Evolutionary conservation across 441 rosid species (phyloP).

Genomic region (Pelargonium myrrhifolium): DNA sequence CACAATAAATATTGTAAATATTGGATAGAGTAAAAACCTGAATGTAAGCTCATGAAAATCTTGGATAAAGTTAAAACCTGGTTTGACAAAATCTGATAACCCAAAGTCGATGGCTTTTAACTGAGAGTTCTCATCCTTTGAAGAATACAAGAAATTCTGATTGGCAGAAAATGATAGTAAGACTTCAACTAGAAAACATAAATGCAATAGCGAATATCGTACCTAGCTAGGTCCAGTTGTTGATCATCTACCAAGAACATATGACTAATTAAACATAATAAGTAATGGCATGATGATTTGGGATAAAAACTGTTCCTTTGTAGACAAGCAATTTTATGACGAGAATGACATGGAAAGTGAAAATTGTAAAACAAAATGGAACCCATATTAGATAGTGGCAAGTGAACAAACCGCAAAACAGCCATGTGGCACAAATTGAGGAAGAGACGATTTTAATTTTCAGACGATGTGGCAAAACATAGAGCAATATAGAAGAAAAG

Average conservation of each 20-base stretch:
- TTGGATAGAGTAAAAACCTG: slow-evolving; percentile 46
- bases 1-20: slow-evolving; percentile 12
- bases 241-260: slow-evolving; percentile 1
- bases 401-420: no score
- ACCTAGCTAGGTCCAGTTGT: not conserved
- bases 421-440: no score
- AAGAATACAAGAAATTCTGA: slow-evolving; percentile 83
- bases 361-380: no score
- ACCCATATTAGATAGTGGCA: no score
- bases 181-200: slow-evolving; percentile 21
- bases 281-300: no score
- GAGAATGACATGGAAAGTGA: no score
- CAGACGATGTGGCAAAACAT: no score
- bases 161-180: not conserved
- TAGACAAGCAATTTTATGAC: no score
- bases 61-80: slow-evolving; percentile 45
- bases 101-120: slow-evolving; percentile 90
- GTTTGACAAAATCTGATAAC: slow-evolving; percentile 84
- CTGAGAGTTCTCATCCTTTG: slow-evolving; percentile 72
- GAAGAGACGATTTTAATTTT: no score
- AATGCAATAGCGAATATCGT: slow-evolving; percentile 8
- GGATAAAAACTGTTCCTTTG: no score
- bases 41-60: not conserved
- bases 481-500: no score
- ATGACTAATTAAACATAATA: not conserved